phyloP scores from a whole-genome alignment of 495 filamentous ascomycete genomes.

The Aspergillus ellipticus region DNA sequence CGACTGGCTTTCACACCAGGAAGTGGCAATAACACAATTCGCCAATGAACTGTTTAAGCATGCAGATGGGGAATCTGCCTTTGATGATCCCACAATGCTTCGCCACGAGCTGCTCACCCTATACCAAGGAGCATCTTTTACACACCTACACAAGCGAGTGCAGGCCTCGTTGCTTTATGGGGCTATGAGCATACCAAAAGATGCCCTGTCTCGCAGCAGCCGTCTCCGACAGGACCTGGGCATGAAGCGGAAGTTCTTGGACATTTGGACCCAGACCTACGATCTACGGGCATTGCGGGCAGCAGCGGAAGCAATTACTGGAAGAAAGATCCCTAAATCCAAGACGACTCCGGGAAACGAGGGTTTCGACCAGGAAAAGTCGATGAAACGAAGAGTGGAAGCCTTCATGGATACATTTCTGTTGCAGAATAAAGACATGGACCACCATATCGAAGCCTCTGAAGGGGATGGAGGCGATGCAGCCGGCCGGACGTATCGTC shows the following conservation, averaged over 20 bases:
- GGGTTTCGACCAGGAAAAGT: slow-evolving; percentile 11
- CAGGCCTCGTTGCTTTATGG: slow-evolving; percentile 64
- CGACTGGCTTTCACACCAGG: slow-evolving; percentile 61
- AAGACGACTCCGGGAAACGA: slow-evolving; percentile 3
- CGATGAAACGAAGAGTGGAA: slow-evolving; percentile 43
- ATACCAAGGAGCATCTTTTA: slow-evolving; percentile 54
- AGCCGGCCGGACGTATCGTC: slow-evolving; percentile 46
- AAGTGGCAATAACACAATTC: slow-evolving; percentile 58
- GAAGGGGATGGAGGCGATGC: slow-evolving; percentile 35
- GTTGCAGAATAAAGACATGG: slow-evolving; percentile 55
- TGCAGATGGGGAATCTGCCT: slow-evolving; percentile 12
- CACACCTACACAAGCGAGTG: slow-evolving; percentile 54
- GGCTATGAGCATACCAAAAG: slow-evolving; percentile 54
- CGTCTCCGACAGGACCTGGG: slow-evolving; percentile 58
- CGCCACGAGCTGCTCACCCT: slow-evolving; percentile 45
- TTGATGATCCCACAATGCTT: slow-evolving; percentile 29
- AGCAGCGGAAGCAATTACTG: slow-evolving; percentile 58
- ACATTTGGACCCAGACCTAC: slow-evolving; percentile 58
- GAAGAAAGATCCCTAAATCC: slow-evolving; percentile 42
- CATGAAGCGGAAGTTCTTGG: slow-evolving; percentile 52
- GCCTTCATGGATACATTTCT: slow-evolving; percentile 56
- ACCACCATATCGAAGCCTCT: slow-evolving; percentile 3
- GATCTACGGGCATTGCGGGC: slow-evolving; percentile 45
- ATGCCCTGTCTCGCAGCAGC: slow-evolving; percentile 39
- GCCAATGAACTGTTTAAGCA: slow-evolving; percentile 53